A percentile compares a stretch with the other conserved stretches of the same genome.
Conservation (phyloP, 495 filamentous ascomycete genomes). For the Hypoxylon rickii region DNA sequence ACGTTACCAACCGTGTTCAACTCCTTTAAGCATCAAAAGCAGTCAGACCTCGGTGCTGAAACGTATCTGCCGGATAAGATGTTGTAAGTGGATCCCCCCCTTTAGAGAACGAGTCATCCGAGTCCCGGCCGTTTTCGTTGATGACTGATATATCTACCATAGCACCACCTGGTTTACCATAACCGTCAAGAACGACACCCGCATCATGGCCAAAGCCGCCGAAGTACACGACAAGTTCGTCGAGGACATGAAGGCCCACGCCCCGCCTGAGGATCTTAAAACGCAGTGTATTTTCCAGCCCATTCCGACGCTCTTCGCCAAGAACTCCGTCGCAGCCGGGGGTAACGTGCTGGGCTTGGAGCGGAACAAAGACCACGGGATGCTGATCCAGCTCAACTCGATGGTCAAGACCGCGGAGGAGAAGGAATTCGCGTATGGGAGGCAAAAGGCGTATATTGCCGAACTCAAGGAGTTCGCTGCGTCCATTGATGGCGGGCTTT, state of each 20-base stretch:
- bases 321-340: constrained; percentile 48
- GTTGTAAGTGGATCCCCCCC: too few relatives aligned
- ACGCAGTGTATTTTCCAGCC: constrained; percentile 56
- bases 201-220: constrained; percentile 29
- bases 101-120: too few relatives aligned
- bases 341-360: constrained; percentile 60
- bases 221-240: constrained; percentile 32
- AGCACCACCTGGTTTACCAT: constrained; percentile 40
- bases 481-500: constrained; percentile 22
- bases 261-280: constrained; percentile 38
- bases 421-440: constrained; percentile 12
- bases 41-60: too few relatives aligned
- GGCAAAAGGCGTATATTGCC: constrained; percentile 13
- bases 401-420: constrained; percentile 34
- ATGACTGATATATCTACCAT: not conserved
- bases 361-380: constrained; percentile 36
- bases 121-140: too few relatives aligned
- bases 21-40: too few relatives aligned
- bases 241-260: constrained; percentile 17
- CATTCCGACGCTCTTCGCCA: constrained; percentile 45
- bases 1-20: too few relatives aligned
- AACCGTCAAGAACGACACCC: constrained; percentile 33
- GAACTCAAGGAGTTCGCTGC: constrained; percentile 23
- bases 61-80: too few relatives aligned
- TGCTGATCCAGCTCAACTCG: constrained; percentile 18